Evolutionary conservation across 257 asterid genomes (phyloP).

Genomic region (Nicotiana tomentosiformis): DNA sequence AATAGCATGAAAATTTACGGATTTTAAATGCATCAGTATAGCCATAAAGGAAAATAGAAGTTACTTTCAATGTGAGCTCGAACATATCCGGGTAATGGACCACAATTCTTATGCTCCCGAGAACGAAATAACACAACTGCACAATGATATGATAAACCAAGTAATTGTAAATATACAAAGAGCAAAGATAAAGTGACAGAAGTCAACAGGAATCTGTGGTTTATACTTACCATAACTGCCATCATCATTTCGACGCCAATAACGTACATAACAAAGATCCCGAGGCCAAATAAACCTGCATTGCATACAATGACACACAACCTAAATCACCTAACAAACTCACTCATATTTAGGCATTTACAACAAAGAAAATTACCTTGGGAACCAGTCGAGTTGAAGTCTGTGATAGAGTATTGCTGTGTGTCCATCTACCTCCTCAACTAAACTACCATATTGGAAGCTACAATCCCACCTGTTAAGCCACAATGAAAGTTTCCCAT

Average conservation of each 20-base stretch:
- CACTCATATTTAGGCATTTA: background rate
- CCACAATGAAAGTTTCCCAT: background rate
- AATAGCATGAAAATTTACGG: background rate
- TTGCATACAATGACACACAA: background rate
- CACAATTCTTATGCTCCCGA: slow-evolving; percentile 87
- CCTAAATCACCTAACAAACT: background rate
- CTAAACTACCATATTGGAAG: slow-evolving; percentile 94
- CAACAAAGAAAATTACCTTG: slow-evolving; percentile 31
- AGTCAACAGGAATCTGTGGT: background rate
- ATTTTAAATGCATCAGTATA: background rate
- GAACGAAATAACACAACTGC: slow-evolving; percentile 96
- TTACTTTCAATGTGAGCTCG: slow-evolving; percentile 94
- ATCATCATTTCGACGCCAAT: slow-evolving; percentile 99
- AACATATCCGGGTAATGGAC: slow-evolving; percentile 87
- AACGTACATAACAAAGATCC: slow-evolving; percentile 94
- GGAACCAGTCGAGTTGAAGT: slow-evolving; percentile 95
- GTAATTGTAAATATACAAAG: slow-evolving; percentile 1
- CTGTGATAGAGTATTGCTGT: slow-evolving; percentile 95
- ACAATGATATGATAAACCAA: slow-evolving; percentile 20
- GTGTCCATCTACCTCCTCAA: slow-evolving; percentile 99
- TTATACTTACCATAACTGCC: slow-evolving; percentile 81
- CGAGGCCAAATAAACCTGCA: slow-evolving; percentile 95
- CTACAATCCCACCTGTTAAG: slow-evolving; percentile 87
- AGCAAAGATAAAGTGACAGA: background rate
- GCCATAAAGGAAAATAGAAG: background rate